Conservation (phyloP, 805 yeast genomes). For the Zygoascus flipseniorum region DNA sequence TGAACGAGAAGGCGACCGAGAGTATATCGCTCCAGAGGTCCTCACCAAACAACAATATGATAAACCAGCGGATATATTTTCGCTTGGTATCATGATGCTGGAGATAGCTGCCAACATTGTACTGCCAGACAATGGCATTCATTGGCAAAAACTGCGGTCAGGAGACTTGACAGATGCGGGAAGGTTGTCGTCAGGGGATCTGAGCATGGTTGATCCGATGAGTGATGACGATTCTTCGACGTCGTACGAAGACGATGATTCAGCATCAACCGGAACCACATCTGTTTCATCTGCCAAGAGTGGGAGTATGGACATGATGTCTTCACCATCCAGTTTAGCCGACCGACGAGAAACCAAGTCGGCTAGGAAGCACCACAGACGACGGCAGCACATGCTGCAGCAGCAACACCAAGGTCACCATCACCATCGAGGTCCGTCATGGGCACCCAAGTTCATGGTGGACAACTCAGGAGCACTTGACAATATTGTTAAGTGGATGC, state of each 20-base stretch:
- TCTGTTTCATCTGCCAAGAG: neutral
- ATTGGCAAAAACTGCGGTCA: slow-evolving; percentile 92
- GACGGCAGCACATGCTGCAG: neutral
- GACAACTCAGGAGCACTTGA: slow-evolving; percentile 70
- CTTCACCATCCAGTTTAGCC: neutral
- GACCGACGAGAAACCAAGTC: neutral
- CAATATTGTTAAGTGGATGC: slow-evolving; percentile 77
- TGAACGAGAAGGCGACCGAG: slow-evolving; percentile 95
- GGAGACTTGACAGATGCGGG: slow-evolving; percentile 97
- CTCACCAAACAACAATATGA: slow-evolving; percentile 75
- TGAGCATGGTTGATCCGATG: slow-evolving; percentile 24
- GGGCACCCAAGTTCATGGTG: slow-evolving; percentile 82
- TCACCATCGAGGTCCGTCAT: slow-evolving; percentile 39
- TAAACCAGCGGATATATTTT: slow-evolving; percentile 88
- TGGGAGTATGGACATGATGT: neutral
- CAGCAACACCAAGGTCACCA: neutral
- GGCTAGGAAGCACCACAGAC: neutral
- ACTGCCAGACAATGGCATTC: slow-evolving; percentile 90
- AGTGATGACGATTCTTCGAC: neutral
- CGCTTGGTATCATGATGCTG: slow-evolving; percentile 86
- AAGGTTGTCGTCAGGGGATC: slow-evolving; percentile 57
- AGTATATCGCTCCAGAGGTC: slow-evolving; percentile 95
- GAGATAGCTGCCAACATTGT: slow-evolving; percentile 95
- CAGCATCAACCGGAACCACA: neutral
- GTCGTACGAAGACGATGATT: neutral